These are phyloP conservation scores for Plasmodium gallinaceum DNA, from an alignment of 169 alveolate species.

Conservation along the genomic window DNA sequence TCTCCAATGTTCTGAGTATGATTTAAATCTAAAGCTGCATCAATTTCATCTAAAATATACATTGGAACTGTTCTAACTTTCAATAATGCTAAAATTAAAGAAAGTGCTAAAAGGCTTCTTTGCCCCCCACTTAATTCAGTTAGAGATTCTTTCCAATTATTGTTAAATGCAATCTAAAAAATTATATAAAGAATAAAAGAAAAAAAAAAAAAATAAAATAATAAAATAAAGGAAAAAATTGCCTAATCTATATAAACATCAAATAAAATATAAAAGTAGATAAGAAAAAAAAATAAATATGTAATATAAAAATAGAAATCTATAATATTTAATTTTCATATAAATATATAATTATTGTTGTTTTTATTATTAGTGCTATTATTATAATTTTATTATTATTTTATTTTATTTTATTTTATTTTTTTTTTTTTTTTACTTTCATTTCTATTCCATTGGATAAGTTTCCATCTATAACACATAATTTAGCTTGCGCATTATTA, in stretches of 20 bases:
- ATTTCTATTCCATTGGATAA: conserved; percentile 87
- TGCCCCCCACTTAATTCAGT: conserved; percentile 96
- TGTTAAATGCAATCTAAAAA: conserved; percentile 92
- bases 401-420: neutral
- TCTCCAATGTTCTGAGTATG: conserved; percentile 98
- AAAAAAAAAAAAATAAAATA: neutral
- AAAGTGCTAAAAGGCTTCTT: conserved; percentile 97
- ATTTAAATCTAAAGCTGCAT: conserved; percentile 98
- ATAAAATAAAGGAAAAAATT: neutral
- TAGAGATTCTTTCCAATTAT: conserved; percentile 95
- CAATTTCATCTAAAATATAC: conserved; percentile 99
- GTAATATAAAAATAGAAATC: neutral
- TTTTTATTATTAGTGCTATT: too few relatives aligned
- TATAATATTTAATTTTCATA: neutral
- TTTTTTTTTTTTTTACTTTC: conserved; percentile 79
- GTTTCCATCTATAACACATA: conserved; percentile 89
- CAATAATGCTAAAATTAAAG: conserved; percentile 96
- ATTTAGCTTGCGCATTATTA: conserved; percentile 95
- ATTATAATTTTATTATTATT: neutral
- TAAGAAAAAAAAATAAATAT: neutral
- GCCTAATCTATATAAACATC: too few relatives aligned
- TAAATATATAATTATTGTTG: neutral
- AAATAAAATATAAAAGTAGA: too few relatives aligned
- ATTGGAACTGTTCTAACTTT: conserved; percentile 99
- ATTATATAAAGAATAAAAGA: neutral